Conservation (phyloP, 1,139 yeast species). For the Taphrina sp. region DNA sequence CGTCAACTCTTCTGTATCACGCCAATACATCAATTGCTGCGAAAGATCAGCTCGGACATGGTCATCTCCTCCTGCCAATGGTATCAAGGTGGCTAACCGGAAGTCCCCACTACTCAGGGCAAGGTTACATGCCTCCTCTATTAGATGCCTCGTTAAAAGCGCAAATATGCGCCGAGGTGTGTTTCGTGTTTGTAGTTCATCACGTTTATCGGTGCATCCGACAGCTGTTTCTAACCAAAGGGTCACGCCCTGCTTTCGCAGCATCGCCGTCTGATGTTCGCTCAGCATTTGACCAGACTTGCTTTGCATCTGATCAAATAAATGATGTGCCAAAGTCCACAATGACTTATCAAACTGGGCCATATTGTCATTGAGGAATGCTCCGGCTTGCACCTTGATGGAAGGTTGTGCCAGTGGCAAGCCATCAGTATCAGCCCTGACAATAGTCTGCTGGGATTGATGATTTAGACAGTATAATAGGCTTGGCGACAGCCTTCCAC, state of each 20-base stretch:
- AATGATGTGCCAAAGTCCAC: conserved; percentile 58
- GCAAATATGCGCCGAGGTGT: conserved; percentile 48
- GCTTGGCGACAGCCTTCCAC: background rate
- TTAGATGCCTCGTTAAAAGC: conserved; percentile 56
- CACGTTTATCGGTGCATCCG: conserved; percentile 48
- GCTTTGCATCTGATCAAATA: no score
- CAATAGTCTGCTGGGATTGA: conserved; percentile 20
- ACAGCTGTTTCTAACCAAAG: conserved; percentile 60
- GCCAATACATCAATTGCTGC: conserved; percentile 68
- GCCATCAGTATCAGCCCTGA: conserved; percentile 8
- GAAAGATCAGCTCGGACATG: conserved; percentile 60
- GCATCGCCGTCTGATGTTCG: conserved; percentile 26
- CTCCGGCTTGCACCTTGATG: conserved; percentile 10
- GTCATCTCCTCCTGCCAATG: conserved; percentile 64
- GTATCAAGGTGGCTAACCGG: conserved; percentile 69
- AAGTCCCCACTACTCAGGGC: conserved; percentile 61
- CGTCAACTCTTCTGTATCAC: conserved; percentile 45
- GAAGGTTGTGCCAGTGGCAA: conserved; percentile 26
- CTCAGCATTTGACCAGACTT: no score
- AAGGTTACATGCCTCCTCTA: conserved; percentile 59
- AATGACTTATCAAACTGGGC: conserved; percentile 32
- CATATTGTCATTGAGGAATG: background rate
- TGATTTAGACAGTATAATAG: background rate
- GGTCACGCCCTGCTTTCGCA: conserved; percentile 45
- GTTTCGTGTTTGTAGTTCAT: conserved; percentile 38